Percentiles rank a stretch among this genome's conserved stretches.
Evolutionary conservation across 305 asterid species (phyloP).

Genomic region (Fraxinus baroniana): DNA sequence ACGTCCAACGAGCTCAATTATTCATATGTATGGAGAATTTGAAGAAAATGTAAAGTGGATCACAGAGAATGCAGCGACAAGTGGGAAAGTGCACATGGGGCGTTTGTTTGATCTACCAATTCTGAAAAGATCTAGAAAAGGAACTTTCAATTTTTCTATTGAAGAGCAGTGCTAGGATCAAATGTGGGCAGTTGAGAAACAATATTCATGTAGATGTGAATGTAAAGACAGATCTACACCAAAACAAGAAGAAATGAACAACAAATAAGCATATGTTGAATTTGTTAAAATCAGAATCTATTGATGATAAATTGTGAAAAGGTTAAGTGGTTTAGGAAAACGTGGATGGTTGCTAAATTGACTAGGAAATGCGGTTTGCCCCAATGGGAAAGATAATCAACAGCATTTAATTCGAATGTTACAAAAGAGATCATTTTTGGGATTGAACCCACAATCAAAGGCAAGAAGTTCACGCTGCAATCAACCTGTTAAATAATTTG

Average conservation of each 20-base stretch:
- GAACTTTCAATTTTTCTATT: not conserved
- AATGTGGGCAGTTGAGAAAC: not conserved
- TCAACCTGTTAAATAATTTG: not conserved
- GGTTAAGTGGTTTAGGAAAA: not conserved
- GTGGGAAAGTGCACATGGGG: not conserved
- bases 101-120: not conserved
- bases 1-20: too few relatives aligned
- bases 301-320: not conserved
- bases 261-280: not conserved
- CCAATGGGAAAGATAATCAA: not conserved
- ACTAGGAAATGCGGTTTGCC: not conserved
- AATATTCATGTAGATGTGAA: not conserved
- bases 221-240: not conserved
- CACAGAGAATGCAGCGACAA: not conserved
- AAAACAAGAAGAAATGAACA: not conserved
- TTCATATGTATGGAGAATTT: not conserved
- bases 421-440: too few relatives aligned
- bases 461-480: not conserved
- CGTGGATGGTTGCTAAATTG: not conserved
- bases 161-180: not conserved
- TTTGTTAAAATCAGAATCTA: not conserved
- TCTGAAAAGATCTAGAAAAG: not conserved
- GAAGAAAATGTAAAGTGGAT: not conserved
- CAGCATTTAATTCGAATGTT: not conserved
- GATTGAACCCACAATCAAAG: not conserved